Evolutionary conservation across 2,329 filamentous ascomycete species (phyloP).

Genomic region (Claviceps monticola): DNA sequence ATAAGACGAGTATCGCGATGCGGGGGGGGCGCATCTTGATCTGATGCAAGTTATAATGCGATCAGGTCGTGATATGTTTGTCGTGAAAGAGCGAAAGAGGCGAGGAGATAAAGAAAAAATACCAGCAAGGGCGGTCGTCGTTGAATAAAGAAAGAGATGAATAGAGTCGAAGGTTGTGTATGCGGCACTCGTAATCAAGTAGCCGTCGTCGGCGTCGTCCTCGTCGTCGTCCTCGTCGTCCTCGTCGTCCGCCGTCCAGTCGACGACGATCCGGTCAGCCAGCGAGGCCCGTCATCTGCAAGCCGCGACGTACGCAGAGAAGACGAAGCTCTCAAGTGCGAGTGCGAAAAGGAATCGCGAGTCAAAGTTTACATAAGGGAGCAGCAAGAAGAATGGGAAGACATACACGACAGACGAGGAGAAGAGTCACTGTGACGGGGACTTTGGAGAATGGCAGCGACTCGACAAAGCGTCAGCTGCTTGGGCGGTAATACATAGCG

Average conservation of each 20-base stretch:
- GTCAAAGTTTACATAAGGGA: neutral
- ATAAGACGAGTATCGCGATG: conserved; percentile 39
- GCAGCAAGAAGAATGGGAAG: neutral
- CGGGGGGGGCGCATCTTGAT: conserved; percentile 39
- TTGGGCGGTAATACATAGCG: too few species aligned
- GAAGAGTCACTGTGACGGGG: neutral
- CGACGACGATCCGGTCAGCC: conserved; percentile 5
- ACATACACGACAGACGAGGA: neutral
- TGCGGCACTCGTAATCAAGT: neutral
- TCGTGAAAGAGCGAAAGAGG: neutral
- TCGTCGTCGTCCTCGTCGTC: neutral
- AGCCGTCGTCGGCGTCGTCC: neutral
- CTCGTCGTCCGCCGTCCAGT: conserved; percentile 3
- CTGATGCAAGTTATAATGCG: neutral
- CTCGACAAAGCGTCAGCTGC: too few species aligned
- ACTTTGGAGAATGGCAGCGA: neutral
- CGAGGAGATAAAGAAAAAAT: neutral
- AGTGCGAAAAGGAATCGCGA: neutral
- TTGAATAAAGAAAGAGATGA: neutral
- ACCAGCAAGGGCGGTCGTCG: neutral
- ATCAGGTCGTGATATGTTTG: neutral
- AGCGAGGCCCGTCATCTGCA: conserved; percentile 4
- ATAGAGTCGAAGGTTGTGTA: neutral
- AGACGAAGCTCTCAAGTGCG: neutral
- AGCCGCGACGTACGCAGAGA: neutral